phyloP scores from a whole-genome alignment of 73 alveolate species.

The Durusdinium trenchii region DNA sequence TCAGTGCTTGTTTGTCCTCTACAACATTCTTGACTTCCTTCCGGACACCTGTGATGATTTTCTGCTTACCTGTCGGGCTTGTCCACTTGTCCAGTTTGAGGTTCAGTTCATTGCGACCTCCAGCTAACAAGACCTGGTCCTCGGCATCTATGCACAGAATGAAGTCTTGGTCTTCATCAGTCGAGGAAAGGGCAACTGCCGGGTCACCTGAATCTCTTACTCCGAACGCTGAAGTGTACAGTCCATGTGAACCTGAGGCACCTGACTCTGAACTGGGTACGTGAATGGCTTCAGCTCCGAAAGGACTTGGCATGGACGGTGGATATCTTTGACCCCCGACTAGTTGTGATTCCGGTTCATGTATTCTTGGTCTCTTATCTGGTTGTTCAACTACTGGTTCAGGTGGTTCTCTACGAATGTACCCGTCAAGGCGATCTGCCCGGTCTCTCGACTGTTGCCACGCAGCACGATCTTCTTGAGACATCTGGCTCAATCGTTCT shows the following conservation, averaged over 20 bases:
- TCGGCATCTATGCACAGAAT: background rate
- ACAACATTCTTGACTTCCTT: background rate
- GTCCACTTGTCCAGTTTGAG: background rate
- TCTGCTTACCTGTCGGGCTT: background rate
- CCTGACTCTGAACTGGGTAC: background rate
- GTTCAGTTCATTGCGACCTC: background rate
- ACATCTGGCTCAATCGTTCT: background rate
- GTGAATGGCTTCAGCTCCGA: background rate
- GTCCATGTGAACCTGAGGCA: background rate
- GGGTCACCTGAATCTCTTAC: background rate
- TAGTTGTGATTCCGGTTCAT: background rate
- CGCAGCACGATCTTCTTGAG: background rate
- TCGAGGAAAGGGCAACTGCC: background rate
- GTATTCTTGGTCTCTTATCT: background rate
- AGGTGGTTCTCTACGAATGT: background rate
- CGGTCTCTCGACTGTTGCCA: background rate
- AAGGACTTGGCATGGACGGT: background rate
- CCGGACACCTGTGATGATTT: background rate
- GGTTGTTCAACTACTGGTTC: background rate
- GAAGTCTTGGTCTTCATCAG: background rate
- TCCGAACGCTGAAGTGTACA: background rate
- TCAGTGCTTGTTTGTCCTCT: background rate
- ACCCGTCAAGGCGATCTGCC: background rate
- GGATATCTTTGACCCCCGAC: background rate
- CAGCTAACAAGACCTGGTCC: background rate